These are phyloP conservation scores for Aspergillus brasiliensis DNA, from an alignment of 2,329 filamentous ascomycete genomes.

Conservation along the genomic window DNA sequence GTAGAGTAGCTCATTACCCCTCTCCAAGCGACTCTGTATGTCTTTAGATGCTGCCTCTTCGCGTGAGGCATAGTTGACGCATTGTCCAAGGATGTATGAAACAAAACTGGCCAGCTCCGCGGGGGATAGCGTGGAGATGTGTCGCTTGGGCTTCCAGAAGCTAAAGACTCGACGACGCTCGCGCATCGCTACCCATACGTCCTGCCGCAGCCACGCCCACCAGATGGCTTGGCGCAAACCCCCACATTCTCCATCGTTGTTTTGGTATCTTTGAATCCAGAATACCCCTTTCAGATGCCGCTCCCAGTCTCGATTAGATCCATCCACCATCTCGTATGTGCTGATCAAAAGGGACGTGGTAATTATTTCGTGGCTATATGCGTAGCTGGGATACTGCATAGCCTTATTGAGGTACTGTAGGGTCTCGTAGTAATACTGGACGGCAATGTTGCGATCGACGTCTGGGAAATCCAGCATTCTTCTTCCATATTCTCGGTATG, in stretches of 20 bases:
- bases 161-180: conserved; percentile 59
- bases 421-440: conserved; percentile 65
- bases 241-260: conserved; percentile 61
- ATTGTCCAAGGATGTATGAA: conserved; percentile 58
- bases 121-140: conserved; percentile 51
- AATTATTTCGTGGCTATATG: conserved; percentile 59
- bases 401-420: conserved; percentile 63
- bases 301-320: conserved; percentile 60
- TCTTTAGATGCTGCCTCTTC: conserved; percentile 51
- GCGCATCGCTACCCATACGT: conserved; percentile 65
- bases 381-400: conserved; percentile 61
- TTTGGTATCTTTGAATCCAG: conserved; percentile 65
- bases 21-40: conserved; percentile 47
- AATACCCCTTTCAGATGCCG: conserved; percentile 66
- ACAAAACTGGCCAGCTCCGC: conserved; percentile 58
- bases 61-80: conserved; percentile 61
- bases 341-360: conserved; percentile 63
- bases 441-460: conserved; percentile 42
- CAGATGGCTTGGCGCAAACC: conserved; percentile 61
- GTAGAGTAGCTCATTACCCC: conserved; percentile 50
- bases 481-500: neutral
- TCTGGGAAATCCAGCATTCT: conserved; percentile 1
- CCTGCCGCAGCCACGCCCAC: conserved; percentile 69
- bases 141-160: conserved; percentile 59
- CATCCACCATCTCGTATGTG: conserved; percentile 68